Evolutionary conservation across 176 grass and related monocot species (phyloP), one percentile per base, ranked within the genome.

Genomic region (Hyparrhenia diplandra): DNA sequence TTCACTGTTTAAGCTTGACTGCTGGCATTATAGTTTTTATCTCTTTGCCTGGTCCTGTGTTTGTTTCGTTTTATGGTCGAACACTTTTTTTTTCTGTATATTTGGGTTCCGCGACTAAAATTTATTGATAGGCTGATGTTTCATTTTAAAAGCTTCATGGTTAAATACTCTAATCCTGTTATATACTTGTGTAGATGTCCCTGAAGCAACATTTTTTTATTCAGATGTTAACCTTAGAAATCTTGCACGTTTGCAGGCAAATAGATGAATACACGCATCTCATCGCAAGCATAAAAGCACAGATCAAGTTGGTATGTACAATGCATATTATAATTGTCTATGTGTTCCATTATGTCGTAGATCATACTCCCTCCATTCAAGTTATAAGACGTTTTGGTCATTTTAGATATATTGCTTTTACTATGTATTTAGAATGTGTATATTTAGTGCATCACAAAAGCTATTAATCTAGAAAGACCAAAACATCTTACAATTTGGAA

Each of bases 211-310:
- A 51, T 18, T 34, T 43, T 41, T 34, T 43, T 41, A n/a, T 24
- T 78, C 24, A 13, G 43, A 68, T 45, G 18, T 25, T 76, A 28
- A 52, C 36, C 3, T 11, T 54, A 35, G 83, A 46, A 62, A 67
- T 80, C 61, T 82, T 75, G 6, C 10, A 63, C 85, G 32, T 32
- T 85, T 79, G 66, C 92, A 98, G 95, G 45, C 92, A 98, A 71
- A 91, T 98, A 87, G 95, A 98, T 18, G 95, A 98, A 82, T 91
- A 93, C 81, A 98, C 95, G 1, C 89, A 94, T 61, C 80, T 92
- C 6, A 93, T 94, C 10, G 92, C 92, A 67, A 87, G 81, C 61
- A 94, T 94, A 87, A 98, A 98, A 68, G 83, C 92, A 9, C 95
- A 94, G 42, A 94, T 94, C 78, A 98, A 98, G 55, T 67, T 98